phyloP scores from a whole-genome alignment of 768 basidiomycete genomes.

The Amanita inopinata region DNA sequence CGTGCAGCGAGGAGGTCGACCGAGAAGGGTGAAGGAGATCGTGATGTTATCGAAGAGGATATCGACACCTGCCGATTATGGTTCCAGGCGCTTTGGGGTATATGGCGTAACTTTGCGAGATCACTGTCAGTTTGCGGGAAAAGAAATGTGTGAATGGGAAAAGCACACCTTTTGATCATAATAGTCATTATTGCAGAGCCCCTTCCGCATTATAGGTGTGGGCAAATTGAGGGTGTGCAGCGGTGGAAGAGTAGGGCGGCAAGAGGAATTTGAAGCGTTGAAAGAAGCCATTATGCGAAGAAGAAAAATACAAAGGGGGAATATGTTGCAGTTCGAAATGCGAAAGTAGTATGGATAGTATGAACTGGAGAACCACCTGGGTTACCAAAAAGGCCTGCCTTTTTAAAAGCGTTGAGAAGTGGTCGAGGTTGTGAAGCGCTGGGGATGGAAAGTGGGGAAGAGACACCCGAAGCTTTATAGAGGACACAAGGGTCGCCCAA shows the following conservation, averaged over 20 bases:
- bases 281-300: constrained; percentile 11
- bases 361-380: constrained; percentile 1
- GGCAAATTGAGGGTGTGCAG: constrained; percentile 33
- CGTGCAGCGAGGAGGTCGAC: constrained; percentile 13
- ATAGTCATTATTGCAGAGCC: constrained; percentile 9
- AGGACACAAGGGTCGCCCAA: neutral
- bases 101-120: constrained; percentile 14
- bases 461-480: neutral
- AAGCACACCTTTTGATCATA: constrained; percentile 13
- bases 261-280: constrained; percentile 13
- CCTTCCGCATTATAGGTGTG: constrained; percentile 7
- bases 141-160: neutral
- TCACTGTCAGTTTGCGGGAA: constrained; percentile 10
- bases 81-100: constrained; percentile 14
- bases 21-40: constrained; percentile 26
- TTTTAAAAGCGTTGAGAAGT: neutral
- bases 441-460: neutral
- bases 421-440: neutral
- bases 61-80: constrained; percentile 25
- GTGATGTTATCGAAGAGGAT: constrained; percentile 30
- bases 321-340: neutral
- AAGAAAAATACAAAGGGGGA: neutral
- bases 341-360: neutral
- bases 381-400: constrained; percentile 6
- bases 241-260: constrained; percentile 44